Base-by-base conservation (phyloP, 1,284 basidiomycete species). In the Trametes polyzona region DNA sequence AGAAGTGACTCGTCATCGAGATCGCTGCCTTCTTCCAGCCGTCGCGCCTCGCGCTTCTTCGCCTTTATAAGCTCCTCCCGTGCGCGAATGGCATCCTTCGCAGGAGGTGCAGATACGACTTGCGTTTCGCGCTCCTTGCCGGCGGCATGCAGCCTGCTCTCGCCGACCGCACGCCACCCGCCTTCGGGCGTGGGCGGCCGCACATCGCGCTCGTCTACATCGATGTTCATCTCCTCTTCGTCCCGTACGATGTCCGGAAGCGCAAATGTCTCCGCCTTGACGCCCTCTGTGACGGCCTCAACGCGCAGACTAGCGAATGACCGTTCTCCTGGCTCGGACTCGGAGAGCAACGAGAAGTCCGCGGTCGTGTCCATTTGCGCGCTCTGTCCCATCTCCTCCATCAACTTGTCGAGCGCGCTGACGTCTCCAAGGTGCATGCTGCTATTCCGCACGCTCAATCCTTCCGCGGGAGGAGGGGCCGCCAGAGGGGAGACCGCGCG, bases 361-460 rank as follows among this genome's bases (percentile, higher is more conserved):
- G 52, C 55, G 21, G 29, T 24, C 8, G 52, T 27, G 32, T 52
- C 62, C 12, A 57, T 49, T 48, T 65, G 75, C 17, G 55, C 58
- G 26, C 55, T 49, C 76, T 68, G 29, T 78, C 83, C 85, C 32
- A 91, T 88, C 61, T 90, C 83, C 57, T 90, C 87, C 82, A 90
- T 88, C 33, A 93, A 76, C 55, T 86, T 76, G 67, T 93, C 91
- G 47, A 93, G 77, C 4, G 90, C 90, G 63, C 87, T 90, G 81
- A 90, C 88, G 52, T 90, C 87, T 56, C 83, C 81, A 11, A 90
- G 80, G 63, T 86, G 81, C 14, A 73, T 50, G 40, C 56, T 42
- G 39, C 62, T 58, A 16, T 70, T 26, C 47, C 57, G 47, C 26
- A 46, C 40, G 2, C 42, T 44, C 27, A 36, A 9, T 3, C 14